Evolutionary conservation across 1,284 basidiomycete species (phyloP).

Genomic region (Boletus austroedulis): DNA sequence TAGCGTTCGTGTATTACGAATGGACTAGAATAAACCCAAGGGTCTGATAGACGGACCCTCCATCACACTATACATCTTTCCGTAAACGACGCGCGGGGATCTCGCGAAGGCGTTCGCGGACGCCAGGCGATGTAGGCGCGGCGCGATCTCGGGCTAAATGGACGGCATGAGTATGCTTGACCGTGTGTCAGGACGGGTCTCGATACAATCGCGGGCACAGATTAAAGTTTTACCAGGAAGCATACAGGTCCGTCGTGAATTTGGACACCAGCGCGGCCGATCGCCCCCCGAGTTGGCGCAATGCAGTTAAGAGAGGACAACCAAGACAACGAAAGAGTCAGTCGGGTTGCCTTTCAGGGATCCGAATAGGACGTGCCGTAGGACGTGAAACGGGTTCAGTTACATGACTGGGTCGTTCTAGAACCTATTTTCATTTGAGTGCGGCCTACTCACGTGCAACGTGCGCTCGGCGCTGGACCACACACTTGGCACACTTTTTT

Average conservation of each 20-base stretch:
- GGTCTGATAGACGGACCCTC: neutral
- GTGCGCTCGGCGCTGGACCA: too few species aligned
- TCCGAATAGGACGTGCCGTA: neutral
- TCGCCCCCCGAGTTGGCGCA: neutral
- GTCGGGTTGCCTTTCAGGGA: neutral
- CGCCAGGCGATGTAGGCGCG: conserved; percentile 1
- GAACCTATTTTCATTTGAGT: neutral
- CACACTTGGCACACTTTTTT: too few species aligned
- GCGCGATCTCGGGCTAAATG: conserved; percentile 1
- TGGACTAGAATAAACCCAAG: neutral
- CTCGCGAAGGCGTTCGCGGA: conserved; percentile 22
- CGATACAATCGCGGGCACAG: neutral
- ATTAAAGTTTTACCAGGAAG: neutral
- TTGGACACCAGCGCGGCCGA: neutral
- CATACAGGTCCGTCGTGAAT: neutral
- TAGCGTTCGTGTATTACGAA: neutral
- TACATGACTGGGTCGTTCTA: neutral
- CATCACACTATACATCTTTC: conserved; percentile 17
- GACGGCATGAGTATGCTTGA: neutral
- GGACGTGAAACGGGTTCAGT: neutral
- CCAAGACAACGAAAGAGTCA: neutral
- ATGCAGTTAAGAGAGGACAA: neutral
- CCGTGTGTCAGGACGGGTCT: neutral
- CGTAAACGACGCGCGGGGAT: conserved; percentile 28
- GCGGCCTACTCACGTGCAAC: too few species aligned